Conservation (phyloP, 73 alveolate genomes). For the Paramecium primaurelia region DNA sequence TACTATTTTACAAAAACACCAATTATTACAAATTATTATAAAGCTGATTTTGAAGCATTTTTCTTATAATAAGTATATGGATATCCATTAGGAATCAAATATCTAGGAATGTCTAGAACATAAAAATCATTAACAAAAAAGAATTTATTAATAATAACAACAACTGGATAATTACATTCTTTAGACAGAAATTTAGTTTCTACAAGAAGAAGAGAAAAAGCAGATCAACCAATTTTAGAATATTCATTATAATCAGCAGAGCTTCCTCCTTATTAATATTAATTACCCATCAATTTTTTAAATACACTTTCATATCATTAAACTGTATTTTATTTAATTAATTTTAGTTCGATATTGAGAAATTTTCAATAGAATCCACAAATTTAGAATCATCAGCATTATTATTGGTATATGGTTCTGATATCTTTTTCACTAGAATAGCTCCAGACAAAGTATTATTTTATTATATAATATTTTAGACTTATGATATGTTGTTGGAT, state of each 20-base stretch:
- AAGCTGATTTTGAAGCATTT: not conserved
- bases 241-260: conserved; percentile 45
- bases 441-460: conserved; percentile 43
- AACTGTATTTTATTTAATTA: not conserved
- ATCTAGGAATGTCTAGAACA: conserved; percentile 1
- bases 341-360: not conserved
- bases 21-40: not conserved
- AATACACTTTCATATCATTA: not conserved
- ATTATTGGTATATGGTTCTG: conserved; percentile 44
- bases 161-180: conserved; percentile 29
- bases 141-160: conserved; percentile 42
- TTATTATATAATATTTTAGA: not conserved
- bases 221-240: not conserved
- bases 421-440: conserved; percentile 22
- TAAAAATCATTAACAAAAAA: conserved; percentile 44
- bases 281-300: not conserved
- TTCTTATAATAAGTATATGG: conserved; percentile 59
- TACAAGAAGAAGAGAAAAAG: conserved; percentile 44
- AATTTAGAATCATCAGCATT: conserved; percentile 52
- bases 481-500: conserved; percentile 54
- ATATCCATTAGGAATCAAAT: conserved; percentile 29
- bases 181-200: conserved; percentile 52
- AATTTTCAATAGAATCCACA: not conserved
- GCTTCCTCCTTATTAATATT: conserved; percentile 45
- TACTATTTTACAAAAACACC: conserved; percentile 17